A percentile compares a stretch with the other conserved stretches of the same genome.
These are phyloP conservation scores for Saccharomyces hybrid DNA, from an alignment of 1,139 yeast species.

Conservation along the genomic window DNA sequence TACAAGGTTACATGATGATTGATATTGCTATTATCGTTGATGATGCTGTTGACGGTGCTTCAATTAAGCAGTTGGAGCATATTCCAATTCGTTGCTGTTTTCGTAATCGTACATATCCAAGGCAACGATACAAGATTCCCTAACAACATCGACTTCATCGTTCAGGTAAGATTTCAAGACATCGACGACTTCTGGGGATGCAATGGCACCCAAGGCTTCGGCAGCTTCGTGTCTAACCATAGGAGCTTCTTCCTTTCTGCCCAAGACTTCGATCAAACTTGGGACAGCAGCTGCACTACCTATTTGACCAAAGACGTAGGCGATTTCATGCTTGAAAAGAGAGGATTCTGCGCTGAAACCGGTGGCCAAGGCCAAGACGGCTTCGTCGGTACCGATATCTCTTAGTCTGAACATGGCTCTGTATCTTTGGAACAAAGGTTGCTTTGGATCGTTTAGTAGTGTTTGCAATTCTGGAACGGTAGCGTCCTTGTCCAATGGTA, in stretches of 20 bases:
- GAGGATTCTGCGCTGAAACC: constrained; percentile 91
- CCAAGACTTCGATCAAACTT: constrained; percentile 70
- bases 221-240: constrained; percentile 99
- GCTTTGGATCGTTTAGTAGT: constrained; percentile 65
- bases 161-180: constrained; percentile 68
- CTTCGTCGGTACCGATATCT: constrained; percentile 89
- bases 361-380: constrained; percentile 81
- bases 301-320: constrained; percentile 95
- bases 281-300: constrained; percentile 93
- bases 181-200: constrained; percentile 92
- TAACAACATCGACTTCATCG: constrained; percentile 81
- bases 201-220: constrained; percentile 94
- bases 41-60: not conserved
- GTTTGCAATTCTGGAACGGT: constrained; percentile 56
- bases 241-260: constrained; percentile 74
- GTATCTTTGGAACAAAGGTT: constrained; percentile 85
- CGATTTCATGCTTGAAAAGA: constrained; percentile 92
- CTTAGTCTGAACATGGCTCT: constrained; percentile 97
- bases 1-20: not conserved
- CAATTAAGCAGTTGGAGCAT: constrained; percentile 38
- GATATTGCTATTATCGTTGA: not conserved
- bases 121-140: constrained; percentile 95
- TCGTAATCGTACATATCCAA: constrained; percentile 97
- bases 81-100: constrained; percentile 76
- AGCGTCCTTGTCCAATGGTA: constrained; percentile 54